Conservation (phyloP, 352 stramenopile genomes). For the Elongisporangium undulatum region DNA sequence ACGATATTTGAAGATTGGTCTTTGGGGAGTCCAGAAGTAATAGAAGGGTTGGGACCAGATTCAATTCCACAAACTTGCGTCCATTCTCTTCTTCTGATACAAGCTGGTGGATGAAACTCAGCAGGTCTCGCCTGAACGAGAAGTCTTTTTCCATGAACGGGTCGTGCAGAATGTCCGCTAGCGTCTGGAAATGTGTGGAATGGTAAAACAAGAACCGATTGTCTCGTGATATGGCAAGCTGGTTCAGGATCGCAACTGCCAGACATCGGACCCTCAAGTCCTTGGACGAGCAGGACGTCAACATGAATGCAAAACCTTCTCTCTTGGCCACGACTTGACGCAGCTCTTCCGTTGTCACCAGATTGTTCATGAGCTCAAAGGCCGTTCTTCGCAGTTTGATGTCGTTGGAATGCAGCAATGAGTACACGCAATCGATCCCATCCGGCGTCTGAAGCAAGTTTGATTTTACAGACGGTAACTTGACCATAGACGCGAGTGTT, state of each 20-base stretch:
- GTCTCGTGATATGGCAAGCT: slow-evolving; percentile 45
- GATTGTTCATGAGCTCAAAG: slow-evolving; percentile 54
- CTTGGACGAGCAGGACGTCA: slow-evolving; percentile 52
- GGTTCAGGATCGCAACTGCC: slow-evolving; percentile 52
- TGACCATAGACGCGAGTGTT: slow-evolving; percentile 52
- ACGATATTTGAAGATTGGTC: slow-evolving; percentile 26
- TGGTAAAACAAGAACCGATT: slow-evolving; percentile 65
- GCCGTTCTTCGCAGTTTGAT: slow-evolving; percentile 41
- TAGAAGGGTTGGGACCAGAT: slow-evolving; percentile 49
- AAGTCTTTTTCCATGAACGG: slow-evolving; percentile 66
- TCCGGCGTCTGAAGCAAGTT: slow-evolving; percentile 65
- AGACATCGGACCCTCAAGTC: slow-evolving; percentile 49
- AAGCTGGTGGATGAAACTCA: slow-evolving; percentile 61
- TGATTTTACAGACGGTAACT: slow-evolving; percentile 39
- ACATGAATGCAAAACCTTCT: slow-evolving; percentile 64
- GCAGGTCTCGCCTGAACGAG: slow-evolving; percentile 46
- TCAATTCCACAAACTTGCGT: slow-evolving; percentile 46
- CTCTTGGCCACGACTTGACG: slow-evolving; percentile 53
- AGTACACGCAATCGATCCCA: slow-evolving; percentile 66
- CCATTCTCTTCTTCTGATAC: slow-evolving; percentile 55
- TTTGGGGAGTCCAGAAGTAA: slow-evolving; percentile 37
- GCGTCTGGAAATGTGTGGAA: slow-evolving; percentile 44
- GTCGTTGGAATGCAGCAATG: slow-evolving; percentile 49
- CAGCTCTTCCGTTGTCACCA: slow-evolving; percentile 59
- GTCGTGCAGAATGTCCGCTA: slow-evolving; percentile 49